Evolutionary conservation across 1,284 basidiomycete genomes (phyloP), one percentile per base, ranked within the genome.

Genomic region (Wolfiporia cocos): DNA sequence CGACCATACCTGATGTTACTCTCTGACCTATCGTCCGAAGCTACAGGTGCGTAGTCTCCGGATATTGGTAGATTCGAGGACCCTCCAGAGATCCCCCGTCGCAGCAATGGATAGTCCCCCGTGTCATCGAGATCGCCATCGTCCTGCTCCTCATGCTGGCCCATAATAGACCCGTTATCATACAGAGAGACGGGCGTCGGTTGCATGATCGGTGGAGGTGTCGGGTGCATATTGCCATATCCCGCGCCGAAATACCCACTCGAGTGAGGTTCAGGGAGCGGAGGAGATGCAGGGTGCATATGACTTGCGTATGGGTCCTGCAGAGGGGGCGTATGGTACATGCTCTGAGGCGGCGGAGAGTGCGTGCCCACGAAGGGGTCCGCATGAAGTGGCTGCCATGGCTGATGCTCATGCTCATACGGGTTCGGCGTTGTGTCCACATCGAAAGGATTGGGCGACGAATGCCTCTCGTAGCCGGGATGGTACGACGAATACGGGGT

Each of bases 1-100:
- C 82, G 69, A 0, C 92, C 92, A 59, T 93, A 95, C 23, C 81
- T 67, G 43, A 86, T 86, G 49, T 84, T 82, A 49, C 56, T 71
- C 41, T 72, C 71, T 4, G 53, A 57, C 37, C 54, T 58, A 14
- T 64, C 65, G 32, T 73, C 71, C 18, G 52, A 40, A 14, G 62
- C 57, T 11, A 64, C 62, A 14, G 65, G 62, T 19, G 68, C 67
- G 51, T 72, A 75, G 10, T 62, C 65, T 14, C 76, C 74, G 0
- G 69, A 68, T 6, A 74, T 46, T 1, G 64, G 58, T 43, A 61
- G 49, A 14, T 44, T 48, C 18, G 65, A 33, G 43, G 47, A 24
- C 32, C 29, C 51, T 48, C 56, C 48, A 21, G 57, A 55, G 12
- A 54, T 54, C 39, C 78, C 71, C 12, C 79, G 65, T 5, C 70